These are phyloP conservation scores for Ceratonia siliqua DNA, from an alignment of 306 rosid species.

Conservation along the genomic window DNA sequence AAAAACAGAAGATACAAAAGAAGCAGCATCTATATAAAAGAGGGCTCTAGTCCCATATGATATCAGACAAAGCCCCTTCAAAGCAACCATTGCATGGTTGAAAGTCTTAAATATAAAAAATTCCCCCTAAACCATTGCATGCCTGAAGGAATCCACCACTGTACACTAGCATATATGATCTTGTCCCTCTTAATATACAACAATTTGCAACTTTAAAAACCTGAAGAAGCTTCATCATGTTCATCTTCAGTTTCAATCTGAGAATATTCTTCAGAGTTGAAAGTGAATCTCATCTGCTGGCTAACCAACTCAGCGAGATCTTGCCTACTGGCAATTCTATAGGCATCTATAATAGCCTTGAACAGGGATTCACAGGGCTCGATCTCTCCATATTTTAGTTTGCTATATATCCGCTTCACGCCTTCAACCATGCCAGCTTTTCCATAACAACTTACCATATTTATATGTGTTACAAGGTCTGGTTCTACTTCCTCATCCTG, in stretches of 20 bases:
- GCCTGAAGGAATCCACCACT: conserved; percentile 31
- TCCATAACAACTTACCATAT: conserved; percentile 77
- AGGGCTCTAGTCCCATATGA: not conserved
- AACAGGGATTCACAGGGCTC: conserved; percentile 62
- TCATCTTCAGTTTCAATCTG: conserved; percentile 40
- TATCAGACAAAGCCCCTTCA: not conserved
- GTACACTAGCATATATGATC: conserved; percentile 30
- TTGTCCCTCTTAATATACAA: conserved; percentile 3
- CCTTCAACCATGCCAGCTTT: conserved; percentile 87
- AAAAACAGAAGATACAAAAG: no score
- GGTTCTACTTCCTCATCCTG: conserved; percentile 63
- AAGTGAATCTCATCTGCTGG: conserved; percentile 57
- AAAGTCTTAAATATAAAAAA: not conserved
- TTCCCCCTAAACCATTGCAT: not conserved
- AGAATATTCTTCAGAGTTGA: conserved; percentile 31
- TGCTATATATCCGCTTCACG: conserved; percentile 70
- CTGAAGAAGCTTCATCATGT: conserved; percentile 33
- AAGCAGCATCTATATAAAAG: no score
- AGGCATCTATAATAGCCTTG: conserved; percentile 70
- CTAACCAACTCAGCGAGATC: conserved; percentile 65
- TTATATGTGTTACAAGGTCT: conserved; percentile 68
- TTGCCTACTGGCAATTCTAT: conserved; percentile 54
- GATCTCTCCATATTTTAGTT: conserved; percentile 61
- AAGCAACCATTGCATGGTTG: not conserved
- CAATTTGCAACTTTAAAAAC: conserved; percentile 29